phyloP scores from a whole-genome alignment of 2,329 filamentous ascomycete species.

The Penicillium brasilianum region DNA sequence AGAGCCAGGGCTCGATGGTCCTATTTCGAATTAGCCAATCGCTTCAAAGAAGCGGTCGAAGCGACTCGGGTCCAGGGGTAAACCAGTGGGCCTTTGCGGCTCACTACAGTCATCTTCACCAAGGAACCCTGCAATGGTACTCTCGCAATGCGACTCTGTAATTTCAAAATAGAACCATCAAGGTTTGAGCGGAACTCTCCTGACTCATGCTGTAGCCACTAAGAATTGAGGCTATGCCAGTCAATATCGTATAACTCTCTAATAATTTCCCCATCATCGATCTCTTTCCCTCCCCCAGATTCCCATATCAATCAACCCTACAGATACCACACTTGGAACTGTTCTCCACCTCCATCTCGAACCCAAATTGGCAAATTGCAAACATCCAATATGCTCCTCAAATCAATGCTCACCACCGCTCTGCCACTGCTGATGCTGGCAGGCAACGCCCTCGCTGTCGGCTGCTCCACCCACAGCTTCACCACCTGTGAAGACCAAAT shows the following conservation, averaged over 20 bases:
- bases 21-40: not conserved
- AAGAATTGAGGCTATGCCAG: not conserved
- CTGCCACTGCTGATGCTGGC: conserved; percentile 18
- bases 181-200: not conserved
- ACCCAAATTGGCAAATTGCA: not conserved
- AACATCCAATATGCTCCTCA: conserved; percentile 1
- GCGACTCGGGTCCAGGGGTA: not conserved
- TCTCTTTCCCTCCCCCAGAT: not conserved
- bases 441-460: conserved; percentile 12
- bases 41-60: not conserved
- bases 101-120: not conserved
- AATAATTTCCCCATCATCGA: not conserved
- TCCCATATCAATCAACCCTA: not conserved
- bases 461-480: conserved; percentile 18
- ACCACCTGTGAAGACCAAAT: conserved; percentile 23
- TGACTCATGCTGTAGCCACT: not conserved
- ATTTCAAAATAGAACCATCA: not conserved
- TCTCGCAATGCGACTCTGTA: not conserved
- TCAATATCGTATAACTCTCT: not conserved
- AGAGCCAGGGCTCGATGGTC: too few relatives aligned
- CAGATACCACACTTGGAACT: not conserved
- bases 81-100: not conserved
- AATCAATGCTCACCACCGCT: conserved; percentile 7
- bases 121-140: not conserved
- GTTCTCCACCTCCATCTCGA: not conserved